Percentiles rank a stretch among this genome's conserved stretches.
These are phyloP conservation scores for Teratosphaeria nubilosa DNA, from an alignment of 2,329 filamentous ascomycete species.

Conservation along the genomic window DNA sequence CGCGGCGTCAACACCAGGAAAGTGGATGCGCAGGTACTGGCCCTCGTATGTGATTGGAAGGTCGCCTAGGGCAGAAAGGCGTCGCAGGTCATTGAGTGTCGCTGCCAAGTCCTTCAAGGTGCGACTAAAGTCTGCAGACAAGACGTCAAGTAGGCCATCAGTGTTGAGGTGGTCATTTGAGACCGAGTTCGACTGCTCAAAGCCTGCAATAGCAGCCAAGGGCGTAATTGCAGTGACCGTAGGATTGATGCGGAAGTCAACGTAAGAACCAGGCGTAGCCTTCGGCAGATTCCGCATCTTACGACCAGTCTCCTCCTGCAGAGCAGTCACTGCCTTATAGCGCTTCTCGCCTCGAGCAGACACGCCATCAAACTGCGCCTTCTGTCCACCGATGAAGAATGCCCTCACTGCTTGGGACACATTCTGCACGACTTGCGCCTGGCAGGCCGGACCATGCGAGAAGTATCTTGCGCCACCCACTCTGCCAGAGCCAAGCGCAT, in stretches of 20 bases:
- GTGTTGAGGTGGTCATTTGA: constrained; percentile 59
- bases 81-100: constrained; percentile 70
- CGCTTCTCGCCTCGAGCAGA: constrained; percentile 61
- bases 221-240: constrained; percentile 81
- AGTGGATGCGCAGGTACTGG: constrained; percentile 66
- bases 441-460: constrained; percentile 73
- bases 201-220: constrained; percentile 49
- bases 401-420: constrained; percentile 89
- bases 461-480: constrained; percentile 73
- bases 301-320: constrained; percentile 62
- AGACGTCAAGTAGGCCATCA: constrained; percentile 71
- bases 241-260: constrained; percentile 83
- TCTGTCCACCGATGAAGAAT: constrained; percentile 85
- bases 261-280: constrained; percentile 61
- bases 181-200: constrained; percentile 27
- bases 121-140: constrained; percentile 80
- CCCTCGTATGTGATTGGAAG: constrained; percentile 67
- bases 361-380: constrained; percentile 74
- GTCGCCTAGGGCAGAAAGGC: constrained; percentile 67
- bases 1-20: constrained; percentile 78
- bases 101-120: constrained; percentile 73
- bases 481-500: constrained; percentile 57
- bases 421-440: constrained; percentile 86
- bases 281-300: constrained; percentile 53
- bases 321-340: constrained; percentile 64